Base-by-base conservation (phyloP, 768 basidiomycete genomes). In the Lactarius indigo region DNA sequence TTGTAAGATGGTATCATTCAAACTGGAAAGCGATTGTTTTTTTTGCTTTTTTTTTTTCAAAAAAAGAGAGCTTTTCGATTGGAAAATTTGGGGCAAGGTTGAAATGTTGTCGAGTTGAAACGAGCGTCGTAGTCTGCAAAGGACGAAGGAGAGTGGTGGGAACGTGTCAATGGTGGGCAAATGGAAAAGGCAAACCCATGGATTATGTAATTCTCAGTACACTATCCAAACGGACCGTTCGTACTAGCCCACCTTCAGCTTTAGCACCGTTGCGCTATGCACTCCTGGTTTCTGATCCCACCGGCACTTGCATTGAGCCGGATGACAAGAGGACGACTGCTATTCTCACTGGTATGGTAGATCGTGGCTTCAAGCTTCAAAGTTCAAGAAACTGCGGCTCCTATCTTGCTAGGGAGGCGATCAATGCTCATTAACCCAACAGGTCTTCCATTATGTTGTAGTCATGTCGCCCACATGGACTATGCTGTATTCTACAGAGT, bases 1-100 rank as follows among this genome's bases (percentile, higher is more conserved):
- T 20, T 33, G 33, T 31, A 42, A 28, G 37, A n/a, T 65, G 56
- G 65, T 57, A 62, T 52, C 57, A 58, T 65, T 26, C 57, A 42
- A n/a, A 41, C 3, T 41, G 31, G 47, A 54, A 62, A 52, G 35
- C 13, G 30, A 31, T 26, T 35, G 18, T 17, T n/a, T 42, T 31
- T 35, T 42, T 37, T 26, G 35, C 4, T 37, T 37, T 37, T 23
- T 28, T 17, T 42, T 31, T 35, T 31, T n/a, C 17, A 52, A 26
- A 44, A 28, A 39, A 58, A 26, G 5, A 23, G 5, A 2, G 20
- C 12, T 10, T 23, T 47, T 47, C n/a, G 7, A 52, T 39, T n/a
- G 31, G n/a, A 23, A 28, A 41, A 8, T n/a, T 23, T 57, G 23
- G 64, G 55, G 54, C 35, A 20, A 33, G 10, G 57, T 17, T 33